Percentiles rank a stretch among this genome's conserved stretches.
These are phyloP conservation scores for Hanseniaspora lachancei DNA, from an alignment of 805 yeast species.

Conservation along the genomic window DNA sequence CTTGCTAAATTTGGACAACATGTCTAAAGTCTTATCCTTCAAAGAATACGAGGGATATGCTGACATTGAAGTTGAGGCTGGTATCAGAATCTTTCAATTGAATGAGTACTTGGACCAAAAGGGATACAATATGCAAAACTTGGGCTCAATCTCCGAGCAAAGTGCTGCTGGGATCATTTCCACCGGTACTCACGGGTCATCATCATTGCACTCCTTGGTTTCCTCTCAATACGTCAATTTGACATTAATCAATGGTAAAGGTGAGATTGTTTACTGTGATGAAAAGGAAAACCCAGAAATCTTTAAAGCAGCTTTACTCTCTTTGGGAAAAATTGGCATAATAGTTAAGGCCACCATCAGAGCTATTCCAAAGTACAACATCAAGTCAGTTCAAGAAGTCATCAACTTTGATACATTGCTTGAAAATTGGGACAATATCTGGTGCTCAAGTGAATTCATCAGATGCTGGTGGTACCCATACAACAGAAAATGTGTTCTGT, in stretches of 20 bases:
- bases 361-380: constrained; percentile 69
- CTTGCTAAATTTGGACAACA: constrained; percentile 73
- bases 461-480: constrained; percentile 98
- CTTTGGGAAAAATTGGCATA: constrained; percentile 84
- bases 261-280: constrained; percentile 43
- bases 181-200: constrained; percentile 94
- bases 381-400: constrained; percentile 70
- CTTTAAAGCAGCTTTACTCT: constrained; percentile 70
- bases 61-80: constrained; percentile 92
- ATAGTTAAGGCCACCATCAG: constrained; percentile 77
- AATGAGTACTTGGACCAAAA: constrained; percentile 50
- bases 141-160: constrained; percentile 90
- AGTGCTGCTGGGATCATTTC: constrained; percentile 91
- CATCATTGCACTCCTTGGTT: constrained; percentile 82
- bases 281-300: constrained; percentile 50
- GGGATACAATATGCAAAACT: constrained; percentile 71
- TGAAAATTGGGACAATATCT: constrained; percentile 58
- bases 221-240: constrained; percentile 76
- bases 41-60: constrained; percentile 51
- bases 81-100: constrained; percentile 63
- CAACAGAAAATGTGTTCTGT: constrained; percentile 66
- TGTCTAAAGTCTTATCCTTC: constrained; percentile 41
- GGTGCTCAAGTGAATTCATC: constrained; percentile 83
- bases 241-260: constrained; percentile 61
- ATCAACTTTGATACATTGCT: constrained; percentile 63